These are phyloP conservation scores for Endotrypanum monterogeii DNA, from an alignment of 208 protist genomes.

Conservation along the genomic window DNA sequence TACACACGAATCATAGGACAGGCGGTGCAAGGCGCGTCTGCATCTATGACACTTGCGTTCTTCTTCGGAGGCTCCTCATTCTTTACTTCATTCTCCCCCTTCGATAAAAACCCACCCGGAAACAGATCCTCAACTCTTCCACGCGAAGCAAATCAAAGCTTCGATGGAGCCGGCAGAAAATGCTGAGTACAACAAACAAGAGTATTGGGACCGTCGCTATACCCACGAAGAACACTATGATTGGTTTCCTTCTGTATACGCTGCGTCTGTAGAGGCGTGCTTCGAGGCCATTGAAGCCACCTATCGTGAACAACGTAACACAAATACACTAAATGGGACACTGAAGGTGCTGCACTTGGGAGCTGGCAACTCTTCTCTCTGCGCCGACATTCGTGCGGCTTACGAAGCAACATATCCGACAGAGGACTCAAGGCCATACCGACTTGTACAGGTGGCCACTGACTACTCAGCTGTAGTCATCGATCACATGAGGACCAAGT, in stretches of 20 bases:
- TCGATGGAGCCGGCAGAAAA: constrained; percentile 42
- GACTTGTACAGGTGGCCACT: constrained; percentile 76
- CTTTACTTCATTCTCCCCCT: not conserved
- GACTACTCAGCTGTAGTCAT: constrained; percentile 86
- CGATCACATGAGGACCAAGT: constrained; percentile 64
- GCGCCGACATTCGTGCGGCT: constrained; percentile 52
- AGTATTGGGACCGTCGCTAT: constrained; percentile 83
- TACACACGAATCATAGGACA: not conserved
- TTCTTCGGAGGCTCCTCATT: not conserved
- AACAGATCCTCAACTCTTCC: not conserved
- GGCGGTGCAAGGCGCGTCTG: not conserved
- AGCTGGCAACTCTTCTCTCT: constrained; percentile 78
- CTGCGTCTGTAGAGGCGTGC: constrained; percentile 39
- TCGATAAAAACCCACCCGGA: not conserved
- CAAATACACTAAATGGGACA: not conserved
- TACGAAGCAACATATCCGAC: constrained; percentile 31
- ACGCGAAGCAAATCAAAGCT: not conserved
- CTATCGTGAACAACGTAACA: constrained; percentile 7
- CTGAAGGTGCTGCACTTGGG: constrained; percentile 80
- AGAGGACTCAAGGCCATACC: constrained; percentile 16
- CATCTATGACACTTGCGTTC: not conserved
- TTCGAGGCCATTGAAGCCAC: constrained; percentile 55
- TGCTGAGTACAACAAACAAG: constrained; percentile 65
- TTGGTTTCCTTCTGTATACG: constrained; percentile 84
- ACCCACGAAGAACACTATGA: constrained; percentile 72